Base-by-base conservation (phyloP, 169 alveolate species). In the Condylostoma magnum region DNA sequence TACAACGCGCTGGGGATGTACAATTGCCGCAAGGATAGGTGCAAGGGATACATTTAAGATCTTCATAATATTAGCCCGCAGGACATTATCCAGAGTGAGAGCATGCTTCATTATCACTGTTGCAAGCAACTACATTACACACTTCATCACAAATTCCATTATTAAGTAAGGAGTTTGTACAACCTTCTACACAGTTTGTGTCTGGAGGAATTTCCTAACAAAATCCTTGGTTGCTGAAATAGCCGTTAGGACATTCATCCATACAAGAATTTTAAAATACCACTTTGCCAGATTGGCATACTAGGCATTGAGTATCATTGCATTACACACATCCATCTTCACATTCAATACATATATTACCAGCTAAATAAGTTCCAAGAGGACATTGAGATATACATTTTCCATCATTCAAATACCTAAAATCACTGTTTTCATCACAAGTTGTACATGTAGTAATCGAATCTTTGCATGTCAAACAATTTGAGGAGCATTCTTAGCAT, bases 101-200 rank as follows among this genome's bases (percentile, higher is more conserved):
- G 71, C 71, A 60, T 15, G 36, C 6, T 33, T 27, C 36, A 41
- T 60, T 60, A 60, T 60, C 71, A 18, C 8, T 38, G 57, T 60
- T 60, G 57, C 71, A 60, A 8, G 27, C 25, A 10, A 8, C 6
- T 22, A 10, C 10, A 60, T 36, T 36, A 27, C 71, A 60, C 0
- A 38, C 37, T 6, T 33, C 1, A n/a, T 60, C 71, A 3, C 71
- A 60, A 15, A n/a, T 15, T 2, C 31, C 30, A 27, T 60, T 41
- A 31, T n/a, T 27, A n/a, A 60, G 3, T 2, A 60, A 38, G 1
- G 41, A 38, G 36, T 52, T n/a, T 2, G 63, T 60, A 34, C 71
- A 60, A 2, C 71, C 71, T 38, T 52, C 10, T 12, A 31, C n/a
- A 3, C 71, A 60, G 2, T 60, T 55, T 18, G 52, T 28, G 10